Conservation (phyloP, 345 rosid genomes). For the Populus deltoides region DNA sequence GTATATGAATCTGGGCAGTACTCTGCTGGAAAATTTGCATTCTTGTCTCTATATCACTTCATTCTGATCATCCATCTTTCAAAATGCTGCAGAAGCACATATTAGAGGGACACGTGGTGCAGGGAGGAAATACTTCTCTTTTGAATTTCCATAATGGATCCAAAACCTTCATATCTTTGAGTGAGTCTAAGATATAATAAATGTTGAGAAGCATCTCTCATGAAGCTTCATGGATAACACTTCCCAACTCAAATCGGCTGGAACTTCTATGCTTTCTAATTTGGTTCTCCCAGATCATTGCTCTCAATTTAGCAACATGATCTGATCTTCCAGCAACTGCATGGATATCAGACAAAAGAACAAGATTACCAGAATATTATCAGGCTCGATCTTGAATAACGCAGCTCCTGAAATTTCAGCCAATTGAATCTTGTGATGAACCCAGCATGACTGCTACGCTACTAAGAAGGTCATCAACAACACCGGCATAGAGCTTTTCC, state of each 20-base stretch:
- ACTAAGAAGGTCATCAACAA: constrained; percentile 37
- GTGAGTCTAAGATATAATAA: constrained; percentile 18
- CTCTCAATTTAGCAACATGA: constrained; percentile 32
- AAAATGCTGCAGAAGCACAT: background rate
- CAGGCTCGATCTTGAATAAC: constrained; percentile 36
- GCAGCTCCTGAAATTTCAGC: constrained; percentile 32
- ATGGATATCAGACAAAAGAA: constrained; percentile 32
- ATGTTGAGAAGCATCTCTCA: constrained; percentile 36
- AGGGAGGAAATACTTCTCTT: background rate
- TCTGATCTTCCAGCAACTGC: constrained; percentile 29
- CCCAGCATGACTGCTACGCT: constrained; percentile 26
- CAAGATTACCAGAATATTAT: constrained; percentile 33
- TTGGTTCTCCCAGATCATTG: constrained; percentile 24
- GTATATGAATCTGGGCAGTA: background rate
- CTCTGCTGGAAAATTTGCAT: background rate
- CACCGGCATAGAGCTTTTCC: constrained; percentile 36
- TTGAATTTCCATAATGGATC: constrained; percentile 2
- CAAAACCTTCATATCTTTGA: constrained; percentile 30
- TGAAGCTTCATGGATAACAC: constrained; percentile 32
- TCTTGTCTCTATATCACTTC: background rate
- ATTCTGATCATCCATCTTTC: constrained; percentile 11
- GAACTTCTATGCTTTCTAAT: constrained; percentile 38
- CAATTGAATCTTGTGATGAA: constrained; percentile 23
- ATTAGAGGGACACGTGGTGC: background rate
- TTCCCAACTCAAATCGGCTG: constrained; percentile 33